Evolutionary conservation across 2,329 filamentous ascomycete genomes (phyloP).

Genomic region (Verticillium albo-atrum): DNA sequence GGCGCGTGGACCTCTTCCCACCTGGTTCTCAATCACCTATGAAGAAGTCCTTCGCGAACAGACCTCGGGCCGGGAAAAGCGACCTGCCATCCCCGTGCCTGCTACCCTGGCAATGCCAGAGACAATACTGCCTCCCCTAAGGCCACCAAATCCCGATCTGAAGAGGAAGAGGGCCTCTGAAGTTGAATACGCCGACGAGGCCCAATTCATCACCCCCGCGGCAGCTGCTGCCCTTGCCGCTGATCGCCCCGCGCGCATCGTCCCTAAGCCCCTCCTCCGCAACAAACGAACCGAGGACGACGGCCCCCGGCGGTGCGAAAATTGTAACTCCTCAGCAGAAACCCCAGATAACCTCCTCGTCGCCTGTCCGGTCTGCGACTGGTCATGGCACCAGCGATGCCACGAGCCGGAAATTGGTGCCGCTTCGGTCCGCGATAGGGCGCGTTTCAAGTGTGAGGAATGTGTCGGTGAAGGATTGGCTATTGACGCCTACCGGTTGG

Average conservation of each 20-base stretch:
- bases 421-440: constrained; percentile 7
- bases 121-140: neutral
- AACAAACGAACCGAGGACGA: constrained; percentile 11
- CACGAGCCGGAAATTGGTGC: constrained; percentile 13
- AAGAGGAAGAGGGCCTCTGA: constrained; percentile 24
- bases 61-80: neutral
- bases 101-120: neutral
- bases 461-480: constrained; percentile 6
- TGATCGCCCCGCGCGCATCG: neutral
- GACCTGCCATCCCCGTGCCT: neutral
- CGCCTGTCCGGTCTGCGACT: constrained; percentile 15
- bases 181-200: constrained; percentile 2
- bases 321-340: constrained; percentile 14
- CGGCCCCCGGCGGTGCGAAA: constrained; percentile 10
- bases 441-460: constrained; percentile 12
- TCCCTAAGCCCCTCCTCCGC: constrained; percentile 7
- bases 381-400: constrained; percentile 19
- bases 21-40: neutral
- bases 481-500: neutral
- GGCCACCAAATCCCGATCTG: constrained; percentile 1
- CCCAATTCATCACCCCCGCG: neutral
- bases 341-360: constrained; percentile 16
- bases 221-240: neutral
- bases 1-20: neutral
- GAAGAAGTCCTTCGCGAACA: constrained; percentile 6